Evolutionary conservation across 73 alveolate genomes (phyloP).

Genomic region (Tetrahymena thermophila): DNA sequence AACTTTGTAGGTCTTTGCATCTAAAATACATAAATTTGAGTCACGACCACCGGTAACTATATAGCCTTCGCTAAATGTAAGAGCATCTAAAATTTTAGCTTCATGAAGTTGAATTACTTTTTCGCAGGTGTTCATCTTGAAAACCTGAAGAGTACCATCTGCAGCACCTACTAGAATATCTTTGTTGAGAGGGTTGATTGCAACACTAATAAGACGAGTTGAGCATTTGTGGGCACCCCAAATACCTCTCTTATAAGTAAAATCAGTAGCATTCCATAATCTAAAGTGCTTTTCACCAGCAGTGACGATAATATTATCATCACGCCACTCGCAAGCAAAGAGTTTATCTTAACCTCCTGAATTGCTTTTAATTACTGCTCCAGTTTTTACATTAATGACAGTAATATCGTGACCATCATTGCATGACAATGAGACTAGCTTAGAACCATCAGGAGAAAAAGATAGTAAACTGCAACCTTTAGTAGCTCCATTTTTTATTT

Average conservation of each 20-base stretch:
- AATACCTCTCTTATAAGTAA: constrained; percentile 60
- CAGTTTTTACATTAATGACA: constrained; percentile 61
- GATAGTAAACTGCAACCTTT: constrained; percentile 83
- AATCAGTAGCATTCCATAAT: constrained; percentile 63
- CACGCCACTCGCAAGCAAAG: constrained; percentile 68
- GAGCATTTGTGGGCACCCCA: constrained; percentile 58
- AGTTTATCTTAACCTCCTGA: constrained; percentile 79
- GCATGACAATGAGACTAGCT: constrained; percentile 74
- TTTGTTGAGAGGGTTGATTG: constrained; percentile 32
- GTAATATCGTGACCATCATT: constrained; percentile 89
- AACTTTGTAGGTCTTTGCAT: not conserved
- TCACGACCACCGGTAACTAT: constrained; percentile 88
- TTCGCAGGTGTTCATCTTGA: constrained; percentile 69
- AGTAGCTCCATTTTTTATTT: constrained; percentile 64
- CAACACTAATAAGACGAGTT: constrained; percentile 19
- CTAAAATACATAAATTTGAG: constrained; percentile 48
- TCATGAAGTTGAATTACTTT: constrained; percentile 25
- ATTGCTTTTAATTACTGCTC: constrained; percentile 53
- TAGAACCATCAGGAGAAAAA: constrained; percentile 85
- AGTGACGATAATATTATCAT: constrained; percentile 80
- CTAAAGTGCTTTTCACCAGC: constrained; percentile 89
- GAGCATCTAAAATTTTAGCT: constrained; percentile 55
- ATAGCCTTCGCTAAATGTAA: constrained; percentile 46
- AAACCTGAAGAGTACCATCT: constrained; percentile 48
- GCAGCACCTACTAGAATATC: constrained; percentile 63